phyloP scores from a whole-genome alignment of 2,329 filamentous ascomycete genomes.

The Ceratocystiopsis minuta region DNA sequence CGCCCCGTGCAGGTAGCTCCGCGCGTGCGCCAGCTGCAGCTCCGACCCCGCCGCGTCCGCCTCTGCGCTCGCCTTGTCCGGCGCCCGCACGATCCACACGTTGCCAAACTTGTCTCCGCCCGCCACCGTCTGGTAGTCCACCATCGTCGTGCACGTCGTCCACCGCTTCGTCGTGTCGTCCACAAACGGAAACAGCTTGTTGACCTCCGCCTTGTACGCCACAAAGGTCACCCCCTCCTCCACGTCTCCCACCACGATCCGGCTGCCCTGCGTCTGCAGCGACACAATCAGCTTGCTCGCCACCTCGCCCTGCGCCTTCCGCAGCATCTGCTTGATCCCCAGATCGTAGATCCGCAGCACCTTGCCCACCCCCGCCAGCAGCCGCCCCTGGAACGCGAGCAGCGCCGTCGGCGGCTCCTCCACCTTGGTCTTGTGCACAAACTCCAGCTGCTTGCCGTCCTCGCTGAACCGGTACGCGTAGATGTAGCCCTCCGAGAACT shows the following conservation, averaged over 20 bases:
- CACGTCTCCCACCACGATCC: slow-evolving; percentile 82
- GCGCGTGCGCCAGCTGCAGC: slow-evolving; percentile 76
- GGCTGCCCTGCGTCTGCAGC: slow-evolving; percentile 74
- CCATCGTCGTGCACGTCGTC: slow-evolving; percentile 82
- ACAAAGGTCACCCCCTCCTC: slow-evolving; percentile 83
- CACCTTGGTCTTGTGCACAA: slow-evolving; percentile 90
- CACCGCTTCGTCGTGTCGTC: slow-evolving; percentile 82
- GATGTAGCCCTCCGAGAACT: slow-evolving; percentile 64
- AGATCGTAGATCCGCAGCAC: slow-evolving; percentile 79
- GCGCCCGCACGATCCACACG: slow-evolving; percentile 78
- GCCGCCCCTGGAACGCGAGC: slow-evolving; percentile 76
- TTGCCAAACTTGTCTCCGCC: slow-evolving; percentile 98
- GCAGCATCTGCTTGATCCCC: slow-evolving; percentile 77
- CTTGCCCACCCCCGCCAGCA: slow-evolving; percentile 71
- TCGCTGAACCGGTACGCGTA: slow-evolving; percentile 84
- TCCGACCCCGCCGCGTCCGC: slow-evolving; percentile 85
- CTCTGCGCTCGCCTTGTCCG: slow-evolving; percentile 68
- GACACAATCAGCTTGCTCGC: slow-evolving; percentile 71
- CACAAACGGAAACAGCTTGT: slow-evolving; percentile 80
- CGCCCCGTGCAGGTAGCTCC: slow-evolving; percentile 76
- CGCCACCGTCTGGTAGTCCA: slow-evolving; percentile 90
- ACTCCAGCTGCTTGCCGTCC: slow-evolving; percentile 73
- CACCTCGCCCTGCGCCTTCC: slow-evolving; percentile 73
- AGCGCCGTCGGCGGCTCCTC: slow-evolving; percentile 82
- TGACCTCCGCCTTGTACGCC: slow-evolving; percentile 83